A percentile compares a stretch with the other conserved stretches of the same genome.
These are phyloP conservation scores for Bigelowiella natans DNA, from an alignment of 78 protist species.

Conservation along the genomic window DNA sequence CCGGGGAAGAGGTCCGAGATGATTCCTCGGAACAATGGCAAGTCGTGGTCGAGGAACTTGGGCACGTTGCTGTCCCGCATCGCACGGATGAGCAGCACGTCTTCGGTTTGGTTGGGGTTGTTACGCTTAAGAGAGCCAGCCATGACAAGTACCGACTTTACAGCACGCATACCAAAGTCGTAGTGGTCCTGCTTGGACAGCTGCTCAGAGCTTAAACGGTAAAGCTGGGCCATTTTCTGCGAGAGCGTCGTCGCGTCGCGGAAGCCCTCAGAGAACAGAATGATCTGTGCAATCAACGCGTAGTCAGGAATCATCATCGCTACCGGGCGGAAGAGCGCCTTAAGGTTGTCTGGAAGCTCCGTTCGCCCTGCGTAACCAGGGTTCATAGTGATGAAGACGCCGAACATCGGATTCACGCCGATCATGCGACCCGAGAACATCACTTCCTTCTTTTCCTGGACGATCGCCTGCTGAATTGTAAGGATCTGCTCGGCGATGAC, in stretches of 20 bases:
- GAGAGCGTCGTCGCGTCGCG: slow-evolving; percentile 47
- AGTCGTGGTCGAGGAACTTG: slow-evolving; percentile 62
- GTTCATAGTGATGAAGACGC: slow-evolving; percentile 82
- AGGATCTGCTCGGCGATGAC: slow-evolving; percentile 5
- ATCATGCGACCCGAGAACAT: slow-evolving; percentile 34
- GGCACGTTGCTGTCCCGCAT: slow-evolving; percentile 64
- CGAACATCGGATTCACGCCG: slow-evolving; percentile 45
- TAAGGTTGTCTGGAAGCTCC: slow-evolving; percentile 78
- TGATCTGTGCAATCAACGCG: slow-evolving; percentile 60
- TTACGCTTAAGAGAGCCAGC: slow-evolving; percentile 63
- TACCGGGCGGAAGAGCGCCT: slow-evolving; percentile 71
- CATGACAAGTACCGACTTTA: slow-evolving; percentile 68
- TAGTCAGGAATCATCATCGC: slow-evolving; percentile 71
- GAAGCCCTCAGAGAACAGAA: slow-evolving; percentile 71
- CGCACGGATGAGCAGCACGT: slow-evolving; percentile 54
- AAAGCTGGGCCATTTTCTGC: slow-evolving; percentile 52
- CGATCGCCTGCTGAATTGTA: neutral
- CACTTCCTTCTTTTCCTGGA: neutral
- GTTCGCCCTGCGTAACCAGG: slow-evolving; percentile 88
- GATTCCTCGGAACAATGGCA: slow-evolving; percentile 68
- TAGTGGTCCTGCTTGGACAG: slow-evolving; percentile 73
- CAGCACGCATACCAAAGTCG: slow-evolving; percentile 83
- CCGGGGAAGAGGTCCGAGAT: slow-evolving; percentile 67
- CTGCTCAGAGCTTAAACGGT: slow-evolving; percentile 65
- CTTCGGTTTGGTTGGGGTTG: slow-evolving; percentile 25